Evolutionary conservation across 2,329 filamentous ascomycete genomes (phyloP), one percentile per base, ranked within the genome.

Genomic region (Periconia digitata): DNA sequence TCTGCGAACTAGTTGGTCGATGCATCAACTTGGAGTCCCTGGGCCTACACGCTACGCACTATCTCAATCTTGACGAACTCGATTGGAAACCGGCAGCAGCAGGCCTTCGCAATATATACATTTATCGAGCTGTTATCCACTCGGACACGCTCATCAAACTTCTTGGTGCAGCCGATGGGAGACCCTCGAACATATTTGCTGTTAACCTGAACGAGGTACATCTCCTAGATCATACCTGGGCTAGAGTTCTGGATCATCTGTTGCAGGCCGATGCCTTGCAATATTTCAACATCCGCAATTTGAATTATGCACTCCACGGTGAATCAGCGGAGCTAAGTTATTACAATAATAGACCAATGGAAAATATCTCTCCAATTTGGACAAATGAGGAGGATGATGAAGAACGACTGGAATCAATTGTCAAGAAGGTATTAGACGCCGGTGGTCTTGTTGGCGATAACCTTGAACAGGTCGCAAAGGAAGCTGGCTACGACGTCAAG

Each of bases 21-120:
- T 53, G 50, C 47, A 20, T n/a, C 15, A 50, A 47, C 16, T 37
- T 53, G 17, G 47, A 50, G 20, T 47, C 43, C n/a, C 29, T 50
- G 13, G 50, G 47, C 7, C 37, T 50, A 3, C 20, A 36, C 20
- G 38, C 20, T 2, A 50, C 50, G 10, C 47, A 53, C 12, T 34
- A 36, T 15, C 24, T 53, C 23, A 15, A 47, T 18, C 8, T 44
- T 4, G 41, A 50, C 18, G 13, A 10, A 12, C 29, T 53, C 15
- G 17, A 47, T 16, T 50, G 47, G 47, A 29, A 27, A 3, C 43
- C 50, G 2, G 34, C 29, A 7, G 34, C 20, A 13, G 20, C 16
- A 18, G 47, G 38, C 8, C 24, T 49, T 1, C 42, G 41, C 17
- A 45, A 32, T 13, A 6, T 49, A 16, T 46, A 46, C 23, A 13